Evolutionary conservation across 202 grass and related monocot genomes (phyloP), one percentile per base, ranked within the genome.

Genomic region (Eragrostis tef): DNA sequence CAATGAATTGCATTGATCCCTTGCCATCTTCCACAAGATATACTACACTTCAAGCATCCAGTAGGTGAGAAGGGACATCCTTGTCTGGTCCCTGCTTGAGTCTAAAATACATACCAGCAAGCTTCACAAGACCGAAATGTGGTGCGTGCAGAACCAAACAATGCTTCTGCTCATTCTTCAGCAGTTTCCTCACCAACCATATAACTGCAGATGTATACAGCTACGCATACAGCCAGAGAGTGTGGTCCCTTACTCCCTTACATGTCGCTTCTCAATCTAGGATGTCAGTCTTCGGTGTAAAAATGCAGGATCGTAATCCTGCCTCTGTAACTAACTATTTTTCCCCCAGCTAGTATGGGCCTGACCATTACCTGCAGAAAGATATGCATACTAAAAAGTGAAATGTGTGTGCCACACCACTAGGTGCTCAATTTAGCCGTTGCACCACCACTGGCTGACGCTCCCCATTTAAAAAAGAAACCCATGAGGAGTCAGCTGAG

Each of bases 161-260:
- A 27, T 34, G 21, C 0, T 61, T 50, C 4, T 47, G 36, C 58
- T 63, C 79, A 56, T 78, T 69, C 60, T 86, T 83, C 31, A 89
- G 79, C 83, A 29, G 71, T 52, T 74, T 82, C 82, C 22, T 85
- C 79, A 83, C 60, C 79, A 89, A 83, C 74, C 73, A 34, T 86
- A 50, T 85, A 78, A 86, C 76, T 82, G 22, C 67, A 44, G 78
- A 78, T 62, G 78, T 81, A 27, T 34, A 89, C 83, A 78, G 36
- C 49, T 41, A 42, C 60, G 67, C 42, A 78, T 89, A 82, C 57
- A 14, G 67, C 78, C 78, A 73, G 5, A 66, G 7, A 2, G 39
- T 59, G 22, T 26, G 22, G 58, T 61, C 59, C 61, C 49, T 34
- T 34, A n/a, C n/a, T 61, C 59, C 61, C 49, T 17, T 17, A 9